Conservation (phyloP, 495 filamentous ascomycete genomes). For the Tuber indicum region DNA sequence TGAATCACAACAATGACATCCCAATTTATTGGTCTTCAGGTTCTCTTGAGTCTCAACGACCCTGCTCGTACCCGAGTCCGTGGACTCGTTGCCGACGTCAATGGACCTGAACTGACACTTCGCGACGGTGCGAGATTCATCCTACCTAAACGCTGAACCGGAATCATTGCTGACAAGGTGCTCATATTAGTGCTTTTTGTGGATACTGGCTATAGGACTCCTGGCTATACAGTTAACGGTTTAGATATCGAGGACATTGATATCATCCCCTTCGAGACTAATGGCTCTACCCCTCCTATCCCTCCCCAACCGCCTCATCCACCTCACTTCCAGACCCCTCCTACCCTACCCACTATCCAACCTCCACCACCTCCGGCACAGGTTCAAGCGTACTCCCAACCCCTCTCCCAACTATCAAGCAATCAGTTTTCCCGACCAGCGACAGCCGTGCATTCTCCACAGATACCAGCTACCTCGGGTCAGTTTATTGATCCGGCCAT, state of each 20-base stretch:
- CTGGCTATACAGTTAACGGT: slow-evolving; percentile 52
- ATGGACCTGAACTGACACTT: slow-evolving; percentile 66
- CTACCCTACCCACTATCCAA: neutral
- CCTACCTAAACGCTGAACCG: slow-evolving; percentile 10
- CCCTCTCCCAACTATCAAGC: slow-evolving; percentile 16
- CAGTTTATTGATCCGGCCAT: slow-evolving; percentile 54
- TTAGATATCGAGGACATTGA: slow-evolving; percentile 55
- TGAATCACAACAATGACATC: slow-evolving; percentile 50
- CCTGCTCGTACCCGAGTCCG: slow-evolving; percentile 61
- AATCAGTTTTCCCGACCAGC: slow-evolving; percentile 19
- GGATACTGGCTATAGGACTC: slow-evolving; percentile 44
- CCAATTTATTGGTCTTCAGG: slow-evolving; percentile 72
- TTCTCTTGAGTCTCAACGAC: slow-evolving; percentile 64
- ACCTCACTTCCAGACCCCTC: slow-evolving; percentile 11
- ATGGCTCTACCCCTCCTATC: slow-evolving; percentile 26
- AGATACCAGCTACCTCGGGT: slow-evolving; percentile 22
- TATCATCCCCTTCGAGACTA: slow-evolving; percentile 39
- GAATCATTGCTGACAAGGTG: slow-evolving; percentile 21
- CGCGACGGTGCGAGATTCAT: slow-evolving; percentile 53
- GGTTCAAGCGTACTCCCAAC: slow-evolving; percentile 18
- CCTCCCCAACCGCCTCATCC: slow-evolving; percentile 23
- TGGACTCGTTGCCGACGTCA: slow-evolving; percentile 67
- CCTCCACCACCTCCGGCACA: slow-evolving; percentile 9
- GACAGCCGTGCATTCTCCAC: slow-evolving; percentile 16
- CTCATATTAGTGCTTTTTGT: slow-evolving; percentile 38